phyloP scores from a whole-genome alignment of 2,329 filamentous ascomycete species.

The Trichoderma gracile region DNA sequence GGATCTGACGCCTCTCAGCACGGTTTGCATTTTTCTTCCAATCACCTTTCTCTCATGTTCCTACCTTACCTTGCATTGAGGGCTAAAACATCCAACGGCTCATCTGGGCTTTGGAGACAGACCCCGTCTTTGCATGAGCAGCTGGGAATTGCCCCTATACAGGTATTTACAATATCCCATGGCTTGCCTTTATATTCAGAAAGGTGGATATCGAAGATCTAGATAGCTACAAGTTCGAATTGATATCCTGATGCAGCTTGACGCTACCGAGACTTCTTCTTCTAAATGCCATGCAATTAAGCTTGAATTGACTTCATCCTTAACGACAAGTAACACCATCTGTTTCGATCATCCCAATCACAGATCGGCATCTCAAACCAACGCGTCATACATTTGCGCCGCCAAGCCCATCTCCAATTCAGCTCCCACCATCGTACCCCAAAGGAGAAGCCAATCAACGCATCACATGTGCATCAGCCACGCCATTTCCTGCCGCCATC shows the following conservation, averaged over 20 bases:
- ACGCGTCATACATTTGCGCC: constrained; percentile 7
- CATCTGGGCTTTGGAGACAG: background rate
- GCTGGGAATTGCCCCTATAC: background rate
- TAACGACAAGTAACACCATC: background rate
- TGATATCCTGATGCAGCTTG: background rate
- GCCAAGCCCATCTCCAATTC: background rate
- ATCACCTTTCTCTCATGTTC: background rate
- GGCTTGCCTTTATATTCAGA: background rate
- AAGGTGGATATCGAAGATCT: background rate
- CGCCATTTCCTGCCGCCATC: no score
- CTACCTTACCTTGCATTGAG: background rate
- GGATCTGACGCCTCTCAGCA: background rate
- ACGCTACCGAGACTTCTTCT: no score
- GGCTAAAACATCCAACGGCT: background rate
- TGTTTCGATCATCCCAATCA: background rate
- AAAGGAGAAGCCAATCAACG: background rate
- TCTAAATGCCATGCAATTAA: no score
- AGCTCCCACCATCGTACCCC: no score
- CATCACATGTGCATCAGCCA: constrained; percentile 7
- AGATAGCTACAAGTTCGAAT: background rate
- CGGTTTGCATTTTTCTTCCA: background rate
- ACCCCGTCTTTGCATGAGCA: background rate
- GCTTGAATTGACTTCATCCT: background rate
- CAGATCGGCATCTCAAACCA: background rate
- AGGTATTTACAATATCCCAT: background rate